Base-by-base conservation (phyloP, 768 basidiomycete species). In the Naganishia kalamii region DNA sequence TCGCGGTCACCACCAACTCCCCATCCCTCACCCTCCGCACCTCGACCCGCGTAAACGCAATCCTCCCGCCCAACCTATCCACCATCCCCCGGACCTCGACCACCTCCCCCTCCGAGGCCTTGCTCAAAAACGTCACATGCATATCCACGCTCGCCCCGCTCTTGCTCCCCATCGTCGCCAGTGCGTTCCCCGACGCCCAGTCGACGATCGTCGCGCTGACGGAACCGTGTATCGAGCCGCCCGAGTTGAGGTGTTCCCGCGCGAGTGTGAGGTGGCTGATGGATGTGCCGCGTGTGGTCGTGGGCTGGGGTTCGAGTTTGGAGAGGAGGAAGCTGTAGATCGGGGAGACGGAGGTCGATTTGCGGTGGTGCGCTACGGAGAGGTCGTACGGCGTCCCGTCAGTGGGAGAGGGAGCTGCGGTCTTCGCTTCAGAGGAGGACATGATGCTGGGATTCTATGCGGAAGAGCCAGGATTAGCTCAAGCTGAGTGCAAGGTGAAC, bases 341-440 rank as follows among this genome's bases (percentile, higher is more conserved):
- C 0, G 73, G 75, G 44, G 71, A 76, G 23, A 65, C 62, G n/a
- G 70, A 66, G 21, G 68, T 63, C 32, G 69, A 73, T 50, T 61
- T 76, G 50, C 71, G 68, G 3, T 75, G 68, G 63, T 76, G 71
- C 67, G 72, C 25, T 61, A 69, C 32, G 15, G 65, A 49, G 35
- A 51, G 49, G 8, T 50, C 4, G 66, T 43, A 52, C 30, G 65
- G 59, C 3, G 44, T 51, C n/a, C n/a, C n/a, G n/a, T n/a, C n/a
- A n/a, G n/a, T n/a, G n/a, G n/a, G n/a, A n/a, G n/a, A n/a, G n/a
- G n/a, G n/a, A n/a, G n/a, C n/a, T n/a, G n/a, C n/a, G n/a, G n/a
- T n/a, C n/a, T n/a, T n/a, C n/a, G n/a, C n/a, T n/a, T n/a, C n/a
- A n/a, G n/a, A n/a, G n/a, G n/a, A n/a, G n/a, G n/a, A n/a, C n/a